Conservation (phyloP, 805 yeast species). For the Sungouiozyma ichnusensis region DNA sequence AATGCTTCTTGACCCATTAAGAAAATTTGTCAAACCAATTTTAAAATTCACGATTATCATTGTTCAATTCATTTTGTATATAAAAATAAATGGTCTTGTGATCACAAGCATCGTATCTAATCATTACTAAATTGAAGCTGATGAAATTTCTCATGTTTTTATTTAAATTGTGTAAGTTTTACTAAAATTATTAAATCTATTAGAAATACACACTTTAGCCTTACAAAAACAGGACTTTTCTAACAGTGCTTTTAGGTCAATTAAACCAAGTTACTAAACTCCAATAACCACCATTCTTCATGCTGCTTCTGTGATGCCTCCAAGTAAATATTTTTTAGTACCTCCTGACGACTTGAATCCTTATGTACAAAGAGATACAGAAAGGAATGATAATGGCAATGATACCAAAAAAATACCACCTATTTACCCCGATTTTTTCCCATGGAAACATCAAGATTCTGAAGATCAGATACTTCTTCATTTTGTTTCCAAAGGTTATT, state of each 20-base stretch:
- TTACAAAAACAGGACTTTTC: no score
- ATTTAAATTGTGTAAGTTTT: background rate
- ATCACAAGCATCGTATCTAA: no score
- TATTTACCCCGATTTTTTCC: conserved; percentile 28
- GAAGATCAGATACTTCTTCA: conserved; percentile 25
- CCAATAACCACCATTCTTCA: no score
- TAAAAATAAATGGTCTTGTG: no score
- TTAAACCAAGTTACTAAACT: background rate
- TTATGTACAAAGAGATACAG: conserved; percentile 6
- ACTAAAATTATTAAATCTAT: background rate
- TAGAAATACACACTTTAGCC: background rate
- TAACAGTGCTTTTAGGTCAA: no score
- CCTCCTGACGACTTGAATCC: conserved; percentile 29
- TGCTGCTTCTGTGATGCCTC: conserved; percentile 6
- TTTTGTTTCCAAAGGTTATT: conserved; percentile 28
- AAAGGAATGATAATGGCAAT: conserved; percentile 1
- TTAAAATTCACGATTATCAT: no score
- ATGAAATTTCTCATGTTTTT: no score
- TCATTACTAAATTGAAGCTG: no score
- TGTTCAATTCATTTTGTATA: no score
- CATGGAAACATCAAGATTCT: conserved; percentile 25
- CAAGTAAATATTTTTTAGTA: conserved; percentile 20
- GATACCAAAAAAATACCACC: background rate
- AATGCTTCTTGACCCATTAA: background rate
- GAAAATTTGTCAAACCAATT: no score